A percentile compares a stretch with the other conserved stretches of the same genome.
Evolutionary conservation across 192 early-diverging fungal species (phyloP).

Genomic region (Backusella tuberculispora): DNA sequence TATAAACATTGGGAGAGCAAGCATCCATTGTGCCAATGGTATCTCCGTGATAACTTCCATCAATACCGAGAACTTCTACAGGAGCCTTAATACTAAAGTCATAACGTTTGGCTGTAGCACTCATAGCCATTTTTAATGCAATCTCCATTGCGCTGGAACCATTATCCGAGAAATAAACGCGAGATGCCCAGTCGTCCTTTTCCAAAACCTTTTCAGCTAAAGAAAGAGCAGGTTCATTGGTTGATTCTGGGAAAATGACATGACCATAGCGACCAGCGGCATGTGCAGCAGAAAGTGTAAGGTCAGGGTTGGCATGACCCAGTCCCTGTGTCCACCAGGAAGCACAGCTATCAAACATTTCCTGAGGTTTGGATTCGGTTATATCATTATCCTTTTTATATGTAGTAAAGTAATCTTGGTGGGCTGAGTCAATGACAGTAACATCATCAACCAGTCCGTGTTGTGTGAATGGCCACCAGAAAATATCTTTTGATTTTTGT

Average conservation of each 20-base stretch:
- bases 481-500: constrained; percentile 44
- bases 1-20: constrained; percentile 72
- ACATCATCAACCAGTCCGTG: constrained; percentile 58
- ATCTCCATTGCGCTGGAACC: constrained; percentile 84
- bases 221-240: constrained; percentile 66
- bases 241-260: constrained; percentile 76
- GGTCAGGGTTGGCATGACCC: constrained; percentile 66
- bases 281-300: constrained; percentile 63
- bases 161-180: constrained; percentile 84
- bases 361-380: constrained; percentile 29
- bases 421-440: constrained; percentile 78
- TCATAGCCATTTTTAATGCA: constrained; percentile 79
- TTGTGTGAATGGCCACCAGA: constrained; percentile 90
- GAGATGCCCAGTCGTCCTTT: constrained; percentile 61
- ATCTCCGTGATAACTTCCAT: constrained; percentile 87
- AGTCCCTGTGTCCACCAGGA: constrained; percentile 85
- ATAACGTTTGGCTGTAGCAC: constrained; percentile 50
- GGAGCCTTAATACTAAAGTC: constrained; percentile 36
- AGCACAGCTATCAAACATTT: constrained; percentile 76
- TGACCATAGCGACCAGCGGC: constrained; percentile 81
- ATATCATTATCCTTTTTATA: constrained; percentile 36
- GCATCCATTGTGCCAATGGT: constrained; percentile 88
- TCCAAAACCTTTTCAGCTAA: constrained; percentile 65
- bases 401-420: constrained; percentile 63
- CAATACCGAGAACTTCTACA: constrained; percentile 66